Evolutionary conservation across 441 rosid genomes (phyloP).

Genomic region (Corymbia calophylla): DNA sequence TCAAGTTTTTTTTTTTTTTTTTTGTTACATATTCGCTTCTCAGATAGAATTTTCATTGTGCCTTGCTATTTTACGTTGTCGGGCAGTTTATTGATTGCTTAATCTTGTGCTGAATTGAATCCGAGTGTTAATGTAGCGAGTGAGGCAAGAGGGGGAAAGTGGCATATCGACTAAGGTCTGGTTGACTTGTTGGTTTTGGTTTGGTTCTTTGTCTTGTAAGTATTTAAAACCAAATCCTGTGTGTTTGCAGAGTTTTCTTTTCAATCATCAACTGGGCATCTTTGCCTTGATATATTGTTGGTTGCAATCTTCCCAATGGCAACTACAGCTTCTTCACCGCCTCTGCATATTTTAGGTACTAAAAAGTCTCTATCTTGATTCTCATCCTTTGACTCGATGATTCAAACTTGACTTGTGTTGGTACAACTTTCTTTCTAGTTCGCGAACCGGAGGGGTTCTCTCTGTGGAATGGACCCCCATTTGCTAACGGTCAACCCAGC

Average conservation of each 20-base stretch:
- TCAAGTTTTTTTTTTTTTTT: neutral
- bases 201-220: neutral
- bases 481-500: constrained; percentile 45
- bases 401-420: neutral
- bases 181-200: neutral
- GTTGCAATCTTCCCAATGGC: constrained; percentile 10
- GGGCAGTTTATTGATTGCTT: neutral
- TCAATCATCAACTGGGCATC: neutral
- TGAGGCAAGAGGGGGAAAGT: neutral
- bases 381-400: neutral
- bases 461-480: constrained; percentile 87
- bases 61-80: neutral
- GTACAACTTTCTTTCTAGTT: constrained; percentile 22
- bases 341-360: constrained; percentile 67
- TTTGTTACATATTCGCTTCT: neutral
- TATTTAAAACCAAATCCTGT: neutral
- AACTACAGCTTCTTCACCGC: constrained; percentile 30
- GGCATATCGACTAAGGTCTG: neutral
- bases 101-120: neutral
- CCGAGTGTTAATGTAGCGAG: neutral
- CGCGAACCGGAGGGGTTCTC: constrained; percentile 71
- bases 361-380: neutral
- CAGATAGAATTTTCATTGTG: neutral
- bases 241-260: neutral
- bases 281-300: neutral